Base-by-base conservation (phyloP, 768 basidiomycete genomes). In the Mycena floridula region DNA sequence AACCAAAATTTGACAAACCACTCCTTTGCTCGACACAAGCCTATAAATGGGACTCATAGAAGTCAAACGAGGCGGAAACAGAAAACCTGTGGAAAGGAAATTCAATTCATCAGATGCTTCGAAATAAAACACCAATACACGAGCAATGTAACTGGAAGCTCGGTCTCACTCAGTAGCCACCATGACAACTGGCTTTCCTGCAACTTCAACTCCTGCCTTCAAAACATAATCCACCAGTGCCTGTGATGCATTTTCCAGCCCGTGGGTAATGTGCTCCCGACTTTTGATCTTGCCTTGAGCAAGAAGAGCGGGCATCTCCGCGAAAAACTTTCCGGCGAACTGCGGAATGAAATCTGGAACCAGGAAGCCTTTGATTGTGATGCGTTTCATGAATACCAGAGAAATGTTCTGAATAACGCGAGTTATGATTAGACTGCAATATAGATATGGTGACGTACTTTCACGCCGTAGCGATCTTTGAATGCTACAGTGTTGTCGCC, bases 101-200 rank as follows among this genome's bases (percentile, higher is more conserved):
- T n/a, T n/a, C n/a, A n/a, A n/a, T n/a, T n/a, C n/a, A n/a, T n/a
- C n/a, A n/a, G n/a, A n/a, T n/a, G n/a, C n/a, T n/a, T n/a, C n/a
- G n/a, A n/a, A n/a, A n/a, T n/a, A n/a, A n/a, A n/a, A n/a, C n/a
- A n/a, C n/a, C n/a, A n/a, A n/a, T n/a, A n/a, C n/a, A n/a, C n/a
- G n/a, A n/a, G n/a, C n/a, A n/a, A n/a, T n/a, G n/a, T n/a, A n/a
- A n/a, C n/a, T n/a, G n/a, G n/a, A n/a, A n/a, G n/a, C n/a, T n/a
- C n/a, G n/a, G n/a, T n/a, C n/a, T n/a, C n/a, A n/a, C n/a, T n/a
- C n/a, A n/a, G n/a, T n/a, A n/a, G n/a, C n/a, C n/a, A 66, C 57
- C 12, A 59, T 41, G 25, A 70, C 50, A 22, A 69, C 64, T 24
- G 53, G 58, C 56, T 71, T 71, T 4, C 62, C 68, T 4, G 51